Conservation (phyloP, 1,284 basidiomycete genomes). For the Ceratobasidium sp. region DNA sequence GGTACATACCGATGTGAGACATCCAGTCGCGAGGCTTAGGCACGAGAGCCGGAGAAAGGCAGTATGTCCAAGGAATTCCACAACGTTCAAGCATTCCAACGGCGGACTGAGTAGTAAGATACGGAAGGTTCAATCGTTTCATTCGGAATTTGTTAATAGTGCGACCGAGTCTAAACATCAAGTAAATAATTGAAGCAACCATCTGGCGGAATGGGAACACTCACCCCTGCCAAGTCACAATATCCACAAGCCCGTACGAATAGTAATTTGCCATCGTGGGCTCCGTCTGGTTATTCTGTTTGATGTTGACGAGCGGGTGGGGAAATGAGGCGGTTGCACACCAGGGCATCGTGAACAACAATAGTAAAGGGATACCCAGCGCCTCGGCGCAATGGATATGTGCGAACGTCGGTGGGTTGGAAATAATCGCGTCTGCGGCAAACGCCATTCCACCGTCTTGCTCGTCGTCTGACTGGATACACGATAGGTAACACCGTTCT, state of each 20-base stretch:
- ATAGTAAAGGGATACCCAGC: conserved; percentile 69
- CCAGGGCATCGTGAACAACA: conserved; percentile 79
- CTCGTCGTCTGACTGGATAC: conserved; percentile 63
- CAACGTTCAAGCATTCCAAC: conserved; percentile 68
- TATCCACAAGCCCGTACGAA: conserved; percentile 69
- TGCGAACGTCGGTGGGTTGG: conserved; percentile 74
- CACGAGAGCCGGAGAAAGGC: conserved; percentile 74
- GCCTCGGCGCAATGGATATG: conserved; percentile 76
- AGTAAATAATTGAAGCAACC: conserved; percentile 12
- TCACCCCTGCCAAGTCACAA: conserved; percentile 71
- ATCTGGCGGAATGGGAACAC: conserved; percentile 48
- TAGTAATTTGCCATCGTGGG: conserved; percentile 69
- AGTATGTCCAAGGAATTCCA: conserved; percentile 78
- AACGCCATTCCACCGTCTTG: conserved; percentile 63
- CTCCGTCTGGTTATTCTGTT: conserved; percentile 64
- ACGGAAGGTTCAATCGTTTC: conserved; percentile 65
- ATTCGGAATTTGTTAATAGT: conserved; percentile 73
- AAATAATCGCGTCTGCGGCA: conserved; percentile 73
- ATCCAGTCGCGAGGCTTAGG: conserved; percentile 76
- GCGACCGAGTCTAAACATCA: conserved; percentile 65
- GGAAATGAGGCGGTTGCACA: conserved; percentile 71
- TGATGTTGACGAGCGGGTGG: conserved; percentile 73
- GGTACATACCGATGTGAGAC: conserved; percentile 67
- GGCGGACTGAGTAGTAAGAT: conserved; percentile 65
- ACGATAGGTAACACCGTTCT: conserved; percentile 70